Base-by-base conservation (phyloP, 805 yeast genomes). In the Teunomyces kruisii region DNA sequence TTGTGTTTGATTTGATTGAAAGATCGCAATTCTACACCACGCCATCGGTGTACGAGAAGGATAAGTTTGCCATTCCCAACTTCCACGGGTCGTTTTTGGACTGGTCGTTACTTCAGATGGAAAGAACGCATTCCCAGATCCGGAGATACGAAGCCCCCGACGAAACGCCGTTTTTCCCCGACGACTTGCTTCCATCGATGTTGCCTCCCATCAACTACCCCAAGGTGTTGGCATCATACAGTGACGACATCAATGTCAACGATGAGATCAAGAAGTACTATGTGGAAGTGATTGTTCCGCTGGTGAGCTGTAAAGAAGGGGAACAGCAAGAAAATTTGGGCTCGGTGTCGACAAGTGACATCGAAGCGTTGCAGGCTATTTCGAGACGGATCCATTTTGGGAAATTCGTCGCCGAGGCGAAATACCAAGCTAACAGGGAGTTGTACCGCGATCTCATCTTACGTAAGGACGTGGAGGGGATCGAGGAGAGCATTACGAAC, bases 381-480 rank as follows among this genome's bases (percentile, higher is more conserved):
- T 86, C 96, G 7, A 76, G 99, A 57, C 78, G 99, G 61, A 88
- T 94, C 54, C 99, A 94, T 67, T 94, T 92, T 68, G 99, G 99
- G 40, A 88, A 87, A 67, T 94, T 92, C 73, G 99, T 94, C 8
- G 99, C 99, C 4, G 99, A 94, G 64, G 86, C 96, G 37, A 94
- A 94, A 67, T 94, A 81, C 65, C 83, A 76, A 56, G 69, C 74
- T 22, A 94, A 91, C 49, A 75, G 72, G 29, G 87, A 79, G 40
- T 64, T 63, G 41, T 89, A 83, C 70, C 80, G 79, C 1, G 68
- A 75, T 53, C 67, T 90, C 54, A 94, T 94, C 54, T 61, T 70
- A 50, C 79, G 74, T 0, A 76, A 72, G 45, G 96, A 94, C 61
- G 67, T 79, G 6, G 69, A 72, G 9, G 96, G 92, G 0, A 84